Base-by-base conservation (phyloP, 2,329 filamentous ascomycete species). In the Penicillium italicum region DNA sequence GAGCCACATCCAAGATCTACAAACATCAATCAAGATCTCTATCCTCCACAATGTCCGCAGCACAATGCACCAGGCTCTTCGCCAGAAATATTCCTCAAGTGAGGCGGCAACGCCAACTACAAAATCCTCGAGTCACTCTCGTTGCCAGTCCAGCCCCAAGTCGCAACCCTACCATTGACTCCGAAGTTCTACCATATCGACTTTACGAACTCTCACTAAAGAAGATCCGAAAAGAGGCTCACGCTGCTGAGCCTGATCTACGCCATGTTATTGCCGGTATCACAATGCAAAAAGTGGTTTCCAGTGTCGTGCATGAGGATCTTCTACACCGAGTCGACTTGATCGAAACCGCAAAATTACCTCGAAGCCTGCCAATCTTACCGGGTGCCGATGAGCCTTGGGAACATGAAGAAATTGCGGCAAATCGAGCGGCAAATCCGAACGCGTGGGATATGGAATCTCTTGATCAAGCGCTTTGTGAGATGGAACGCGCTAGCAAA, bases 181-280 rank as follows among this genome's bases (percentile, higher is more conserved):
- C 58, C 14, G 62, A 64, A 18, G 60, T 61, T 37, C 54, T 64
- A 22, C 60, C 63, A n/a, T 63, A 63, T 43, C 58, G 62, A 43
- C 52, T 65, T 16, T 65, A 59, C 30, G 57, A 64, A 30, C 56
- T 64, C 7, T 65, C 63, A 1, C 38, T 65, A 20, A 55, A 62
- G 50, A 65, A 65, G 36, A 64, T 65, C 6, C 57, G 61, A 48
- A 62, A 60, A 50, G 62, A 65, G 33, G 63, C 63, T 1, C 56
- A 56, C 31, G 53, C 62, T 6, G 53, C 57, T 12, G 60, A 64
- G 24, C 63, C 63, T 3, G 62, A 64, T 43, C 44, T 65, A 8
- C 46, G 63, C 10, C 62, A 63, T 37, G 57, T 65, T 1, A 52
- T 65, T 8, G 63, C 62, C 6, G 63, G 60, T 11, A 57, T 56